Base-by-base conservation (phyloP, 257 asterid genomes). In the Solanum chiquidenum region DNA sequence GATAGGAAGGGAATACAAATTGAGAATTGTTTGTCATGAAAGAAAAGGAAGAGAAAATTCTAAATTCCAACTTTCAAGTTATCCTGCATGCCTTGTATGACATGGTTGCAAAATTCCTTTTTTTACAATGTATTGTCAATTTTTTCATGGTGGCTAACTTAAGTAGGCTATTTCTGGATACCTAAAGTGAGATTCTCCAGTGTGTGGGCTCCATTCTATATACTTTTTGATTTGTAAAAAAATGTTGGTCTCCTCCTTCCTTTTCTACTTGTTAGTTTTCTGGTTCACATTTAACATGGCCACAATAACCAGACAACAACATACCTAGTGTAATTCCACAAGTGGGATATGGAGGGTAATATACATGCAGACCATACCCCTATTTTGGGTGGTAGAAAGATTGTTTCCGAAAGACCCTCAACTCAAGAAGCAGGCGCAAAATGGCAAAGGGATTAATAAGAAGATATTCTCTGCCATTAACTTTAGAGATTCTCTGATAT, bases 41-140 rank as follows among this genome's bases (percentile, higher is more conserved):
- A 93, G 95, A 89, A 89, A 93, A 87, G 89, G 38, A 18, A 90
- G 62, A 90, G 88, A 83, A 52, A 18, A 90, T 75, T 88, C 71
- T 83, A 88, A 89, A 92, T 42, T 73, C 71, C 74, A 46, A 89
- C 89, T 72, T 88, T 85, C 86, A 90, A 94, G 92, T 90, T 92
- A 92, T 92, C 90, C 95, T 92, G 62, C 62, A 52, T 52, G 89
- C 88, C 93, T 92, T 91, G 92, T 52, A 66, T 87, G n/a, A 20
- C 14, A 86, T 89, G 91, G 86, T 74, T 77, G 12, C 46, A 33
- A 52, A 86, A 90, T 62, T 80, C 87, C 11, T 0, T 71, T 60
- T 29, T 87, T 31, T 46, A 66, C 40, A 21, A 29, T 75, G 49
- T 42, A 66, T 27, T 83, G 71, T 33, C 52, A 83, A 76, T 80